Evolutionary conservation across 73 alveolate genomes (phyloP), one percentile per base, ranked within the genome.

Genomic region (Effrenium voratum): DNA sequence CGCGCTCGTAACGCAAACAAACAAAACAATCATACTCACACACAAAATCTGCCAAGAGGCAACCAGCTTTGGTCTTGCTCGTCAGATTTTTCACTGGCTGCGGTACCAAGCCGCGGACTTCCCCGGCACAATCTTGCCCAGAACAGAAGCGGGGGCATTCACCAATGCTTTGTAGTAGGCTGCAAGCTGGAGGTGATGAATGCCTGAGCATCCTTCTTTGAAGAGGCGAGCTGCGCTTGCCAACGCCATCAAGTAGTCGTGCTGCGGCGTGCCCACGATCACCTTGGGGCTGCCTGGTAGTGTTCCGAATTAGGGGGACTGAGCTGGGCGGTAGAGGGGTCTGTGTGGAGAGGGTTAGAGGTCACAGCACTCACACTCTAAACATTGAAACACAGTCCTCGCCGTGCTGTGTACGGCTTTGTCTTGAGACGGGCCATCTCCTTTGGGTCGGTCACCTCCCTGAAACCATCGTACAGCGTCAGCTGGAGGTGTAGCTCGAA

Each of bases 141-240:
- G 12, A 3, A 59, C 5, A 36, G 36, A 63, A 0, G 57, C 16
- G 8, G 68, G 5, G 38, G 40, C 94, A 22, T 30, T 44, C 47
- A 86, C 70, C 68, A 86, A 32, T 12, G 83, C 81, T 2, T 38
- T n/a, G 83, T 86, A 86, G 66, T 86, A 86, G n/a, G 94, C 82
- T 5, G 28, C 94, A 3, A 60, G 50, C 28, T 86, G 94, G 43
- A 10, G 15, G 30, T 86, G 94, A 38, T 59, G 83, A 2, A 86
- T 86, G 5, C 83, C 94, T 2, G 3, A 46, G 41, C 94, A 86
- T 32, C 94, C 94, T 3, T 36, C 4, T 6, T 46, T 19, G 47
- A 86, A 86, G n/a, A 86, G 38, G 26, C 83, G 45, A 19, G 55
- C 30, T 10, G 94, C 82, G 6, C 63, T 57, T 5, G 94, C 81